Percentiles rank a stretch among this genome's conserved stretches.
Conservation (phyloP, 192 early-diverging fungal genomes). For the Gamsiella multidivaricata region DNA sequence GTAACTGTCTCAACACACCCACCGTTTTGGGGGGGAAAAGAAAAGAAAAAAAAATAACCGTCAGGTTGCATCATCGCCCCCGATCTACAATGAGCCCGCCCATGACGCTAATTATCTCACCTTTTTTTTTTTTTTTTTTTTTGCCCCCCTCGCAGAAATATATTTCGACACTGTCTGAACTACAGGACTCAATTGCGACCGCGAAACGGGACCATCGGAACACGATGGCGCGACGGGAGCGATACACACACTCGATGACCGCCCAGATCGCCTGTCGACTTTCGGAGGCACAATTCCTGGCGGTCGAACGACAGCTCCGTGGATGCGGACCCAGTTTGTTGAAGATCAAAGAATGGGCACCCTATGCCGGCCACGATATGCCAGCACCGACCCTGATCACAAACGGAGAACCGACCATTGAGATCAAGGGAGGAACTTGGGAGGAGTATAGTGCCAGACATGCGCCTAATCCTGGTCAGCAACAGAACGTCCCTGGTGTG, state of each 20-base stretch:
- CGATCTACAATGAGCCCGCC: not conserved
- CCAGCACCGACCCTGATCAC: constrained; percentile 39
- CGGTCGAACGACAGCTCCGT: constrained; percentile 47
- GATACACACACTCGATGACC: constrained; percentile 44
- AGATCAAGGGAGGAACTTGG: constrained; percentile 23
- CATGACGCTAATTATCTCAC: not conserved
- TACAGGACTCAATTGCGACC: constrained; percentile 43
- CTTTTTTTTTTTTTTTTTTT: not conserved
- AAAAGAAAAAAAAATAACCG: not conserved
- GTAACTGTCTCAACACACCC: not conserved
- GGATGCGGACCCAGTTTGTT: constrained; percentile 53
- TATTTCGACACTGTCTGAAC: constrained; percentile 42
- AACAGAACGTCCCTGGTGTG: no score
- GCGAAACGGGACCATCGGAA: constrained; percentile 48
- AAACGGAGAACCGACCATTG: constrained; percentile 38
- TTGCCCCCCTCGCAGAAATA: constrained; percentile 41
- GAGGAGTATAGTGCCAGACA: constrained; percentile 39
- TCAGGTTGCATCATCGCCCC: not conserved
- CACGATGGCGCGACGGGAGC: constrained; percentile 42
- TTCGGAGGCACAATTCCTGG: constrained; percentile 51
- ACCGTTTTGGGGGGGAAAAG: no score
- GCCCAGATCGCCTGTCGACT: constrained; percentile 52
- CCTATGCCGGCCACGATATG: constrained; percentile 56
- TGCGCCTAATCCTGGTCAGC: no score
- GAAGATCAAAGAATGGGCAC: constrained; percentile 61